A percentile compares a stretch with the other conserved stretches of the same genome.
Evolutionary conservation across 495 filamentous ascomycete genomes (phyloP).

Genomic region (Astrocystis sublimbata): DNA sequence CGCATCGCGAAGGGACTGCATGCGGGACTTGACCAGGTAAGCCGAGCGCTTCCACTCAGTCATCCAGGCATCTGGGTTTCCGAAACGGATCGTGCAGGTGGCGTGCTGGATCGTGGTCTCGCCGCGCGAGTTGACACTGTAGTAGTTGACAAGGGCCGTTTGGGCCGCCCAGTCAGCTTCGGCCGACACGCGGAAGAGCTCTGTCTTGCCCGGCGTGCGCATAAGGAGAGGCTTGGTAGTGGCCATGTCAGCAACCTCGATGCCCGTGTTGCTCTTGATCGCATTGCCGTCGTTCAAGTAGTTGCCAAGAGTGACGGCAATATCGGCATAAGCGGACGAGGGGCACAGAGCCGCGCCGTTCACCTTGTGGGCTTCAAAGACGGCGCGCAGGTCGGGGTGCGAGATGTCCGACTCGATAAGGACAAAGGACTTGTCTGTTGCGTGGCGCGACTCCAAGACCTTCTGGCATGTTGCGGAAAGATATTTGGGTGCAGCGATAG

Average conservation of each 20-base stretch:
- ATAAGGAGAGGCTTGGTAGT: conserved; percentile 57
- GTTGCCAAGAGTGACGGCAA: conserved; percentile 25
- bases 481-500: not conserved
- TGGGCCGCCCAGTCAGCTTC: conserved; percentile 22
- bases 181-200: conserved; percentile 37
- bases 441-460: not conserved
- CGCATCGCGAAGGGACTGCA: not conserved
- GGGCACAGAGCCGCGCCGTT: conserved; percentile 25
- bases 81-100: not conserved
- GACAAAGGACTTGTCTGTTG: not conserved
- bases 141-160: not conserved
- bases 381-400: not conserved
- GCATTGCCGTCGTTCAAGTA: not conserved
- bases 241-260: conserved; percentile 50
- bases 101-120: not conserved
- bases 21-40: not conserved
- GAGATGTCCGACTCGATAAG: not conserved
- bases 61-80: not conserved
- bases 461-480: not conserved
- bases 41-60: not conserved
- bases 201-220: conserved; percentile 37
- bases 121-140: not conserved
- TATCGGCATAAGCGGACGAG: conserved; percentile 21
- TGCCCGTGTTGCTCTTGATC: conserved; percentile 29
- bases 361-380: conserved; percentile 23